Percentiles rank a stretch among this genome's conserved stretches.
Conservation (phyloP, 257 asterid genomes). For the Cruciata laevipes region DNA sequence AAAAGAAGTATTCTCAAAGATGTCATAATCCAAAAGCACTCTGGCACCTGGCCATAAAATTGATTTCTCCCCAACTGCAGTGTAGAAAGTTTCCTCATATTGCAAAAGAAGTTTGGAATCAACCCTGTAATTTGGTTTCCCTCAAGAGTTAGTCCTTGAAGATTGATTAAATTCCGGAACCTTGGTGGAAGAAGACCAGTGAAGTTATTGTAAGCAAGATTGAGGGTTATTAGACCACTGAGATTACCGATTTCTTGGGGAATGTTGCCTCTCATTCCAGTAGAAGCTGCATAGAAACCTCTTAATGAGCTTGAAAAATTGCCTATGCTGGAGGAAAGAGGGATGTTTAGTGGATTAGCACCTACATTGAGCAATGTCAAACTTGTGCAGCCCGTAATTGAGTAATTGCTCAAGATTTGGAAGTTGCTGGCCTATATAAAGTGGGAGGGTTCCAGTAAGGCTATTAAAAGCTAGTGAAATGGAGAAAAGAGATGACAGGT, state of each 20-base stretch:
- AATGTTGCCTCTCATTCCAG: conserved; percentile 5
- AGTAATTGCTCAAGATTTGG: background rate
- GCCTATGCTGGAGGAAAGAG: background rate
- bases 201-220: background rate
- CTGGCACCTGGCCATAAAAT: background rate
- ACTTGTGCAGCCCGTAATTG: background rate
- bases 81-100: background rate
- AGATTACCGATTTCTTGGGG: conserved; percentile 7
- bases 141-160: background rate
- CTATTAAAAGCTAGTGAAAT: background rate
- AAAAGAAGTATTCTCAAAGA: no score
- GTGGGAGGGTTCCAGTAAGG: conserved; percentile 6
- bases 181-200: background rate
- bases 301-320: background rate
- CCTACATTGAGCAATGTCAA: background rate
- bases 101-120: background rate
- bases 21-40: no score
- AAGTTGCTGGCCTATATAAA: background rate
- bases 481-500: background rate
- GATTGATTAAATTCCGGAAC: background rate
- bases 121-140: no score
- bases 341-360: background rate
- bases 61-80: no score
- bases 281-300: background rate
- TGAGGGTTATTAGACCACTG: background rate